phyloP scores from a whole-genome alignment of 208 protist genomes.

The Crithidia acanthocephali region DNA sequence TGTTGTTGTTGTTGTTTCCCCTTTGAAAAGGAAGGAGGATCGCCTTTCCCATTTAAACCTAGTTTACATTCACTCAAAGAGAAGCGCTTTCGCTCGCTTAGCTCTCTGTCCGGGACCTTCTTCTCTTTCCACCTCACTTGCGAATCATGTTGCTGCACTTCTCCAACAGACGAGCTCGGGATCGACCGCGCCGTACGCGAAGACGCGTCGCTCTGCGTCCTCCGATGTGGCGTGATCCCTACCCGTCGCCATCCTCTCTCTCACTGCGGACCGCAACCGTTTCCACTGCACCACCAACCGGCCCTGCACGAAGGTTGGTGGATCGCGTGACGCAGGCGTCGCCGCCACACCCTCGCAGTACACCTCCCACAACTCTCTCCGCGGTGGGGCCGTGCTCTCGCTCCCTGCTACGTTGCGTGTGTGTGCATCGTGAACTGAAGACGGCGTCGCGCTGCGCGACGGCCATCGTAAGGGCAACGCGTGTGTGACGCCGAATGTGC shows the following conservation, averaged over 20 bases:
- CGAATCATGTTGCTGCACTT: no score
- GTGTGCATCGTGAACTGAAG: not conserved
- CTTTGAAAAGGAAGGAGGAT: no score
- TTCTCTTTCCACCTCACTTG: no score
- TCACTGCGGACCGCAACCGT: not conserved
- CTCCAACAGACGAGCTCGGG: not conserved
- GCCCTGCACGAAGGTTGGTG: not conserved
- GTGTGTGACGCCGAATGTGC: not conserved
- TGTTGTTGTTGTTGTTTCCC: no score
- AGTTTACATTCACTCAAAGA: no score
- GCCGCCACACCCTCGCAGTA: constrained; percentile 16
- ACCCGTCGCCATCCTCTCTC: not conserved
- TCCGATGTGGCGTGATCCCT: not conserved
- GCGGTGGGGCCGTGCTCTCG: not conserved
- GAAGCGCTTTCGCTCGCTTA: no score
- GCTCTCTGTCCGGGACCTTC: no score
- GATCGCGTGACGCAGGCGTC: not conserved
- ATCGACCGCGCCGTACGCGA: constrained; percentile 1
- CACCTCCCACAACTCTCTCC: not conserved
- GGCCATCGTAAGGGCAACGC: not conserved
- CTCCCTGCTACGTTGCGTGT: not conserved
- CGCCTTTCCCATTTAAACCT: no score
- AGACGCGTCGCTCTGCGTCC: not conserved
- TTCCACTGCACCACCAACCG: not conserved
- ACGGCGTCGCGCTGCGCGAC: not conserved